Conservation (phyloP, 352 stramenopile species). For the Pseudoperonospora humuli region DNA sequence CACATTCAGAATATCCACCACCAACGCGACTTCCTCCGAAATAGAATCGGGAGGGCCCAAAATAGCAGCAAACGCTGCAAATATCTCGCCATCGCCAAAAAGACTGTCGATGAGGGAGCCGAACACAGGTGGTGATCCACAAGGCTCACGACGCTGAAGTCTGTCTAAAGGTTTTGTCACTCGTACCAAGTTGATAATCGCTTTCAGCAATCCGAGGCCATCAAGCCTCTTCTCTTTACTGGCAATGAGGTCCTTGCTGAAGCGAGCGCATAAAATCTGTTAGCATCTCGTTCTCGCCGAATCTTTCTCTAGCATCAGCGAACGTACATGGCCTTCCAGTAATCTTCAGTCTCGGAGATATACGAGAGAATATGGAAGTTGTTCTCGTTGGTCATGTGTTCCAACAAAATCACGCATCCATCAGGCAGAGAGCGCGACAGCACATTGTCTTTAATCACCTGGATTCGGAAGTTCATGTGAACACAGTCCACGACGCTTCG, state of each 20-base stretch:
- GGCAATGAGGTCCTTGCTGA: slow-evolving; percentile 44
- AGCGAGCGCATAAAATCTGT: slow-evolving; percentile 1
- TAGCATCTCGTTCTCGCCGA: background rate
- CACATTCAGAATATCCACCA: slow-evolving; percentile 62
- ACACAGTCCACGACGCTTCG: slow-evolving; percentile 49
- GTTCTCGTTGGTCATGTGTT: slow-evolving; percentile 81
- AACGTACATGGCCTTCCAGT: slow-evolving; percentile 58
- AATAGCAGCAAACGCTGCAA: slow-evolving; percentile 43
- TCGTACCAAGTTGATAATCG: slow-evolving; percentile 58
- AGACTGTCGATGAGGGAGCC: slow-evolving; percentile 53
- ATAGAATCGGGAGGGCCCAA: slow-evolving; percentile 42
- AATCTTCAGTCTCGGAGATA: slow-evolving; percentile 63
- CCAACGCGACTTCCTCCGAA: slow-evolving; percentile 35
- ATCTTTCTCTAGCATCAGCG: background rate
- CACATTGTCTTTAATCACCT: slow-evolving; percentile 85
- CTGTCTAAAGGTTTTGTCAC: slow-evolving; percentile 61
- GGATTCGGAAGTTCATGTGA: slow-evolving; percentile 83
- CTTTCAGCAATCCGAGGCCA: slow-evolving; percentile 59
- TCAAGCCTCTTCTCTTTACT: slow-evolving; percentile 31
- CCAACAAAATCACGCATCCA: slow-evolving; percentile 64
- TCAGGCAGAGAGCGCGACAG: slow-evolving; percentile 69
- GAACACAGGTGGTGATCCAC: slow-evolving; percentile 49
- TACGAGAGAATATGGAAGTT: slow-evolving; percentile 81
- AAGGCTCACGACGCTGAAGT: slow-evolving; percentile 45
- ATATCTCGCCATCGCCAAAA: slow-evolving; percentile 56